A percentile compares a stretch with the other conserved stretches of the same genome.
Conservation (phyloP, 768 basidiomycete species). For the Leucocoprinus birnbaumii region DNA sequence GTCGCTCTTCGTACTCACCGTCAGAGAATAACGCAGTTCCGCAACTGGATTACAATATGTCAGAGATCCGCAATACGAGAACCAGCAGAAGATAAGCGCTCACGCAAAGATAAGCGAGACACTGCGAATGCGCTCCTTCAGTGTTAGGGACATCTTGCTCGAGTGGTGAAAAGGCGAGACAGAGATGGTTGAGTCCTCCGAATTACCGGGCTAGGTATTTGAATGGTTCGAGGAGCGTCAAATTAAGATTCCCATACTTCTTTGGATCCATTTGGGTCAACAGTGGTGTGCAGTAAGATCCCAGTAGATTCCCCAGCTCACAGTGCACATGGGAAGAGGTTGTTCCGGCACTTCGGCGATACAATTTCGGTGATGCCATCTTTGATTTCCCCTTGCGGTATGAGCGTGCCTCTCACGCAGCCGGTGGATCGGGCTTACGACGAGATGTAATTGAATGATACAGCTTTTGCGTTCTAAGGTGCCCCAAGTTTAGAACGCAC, state of each 20-base stretch:
- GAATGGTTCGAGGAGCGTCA: neutral
- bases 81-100: too few relatives aligned
- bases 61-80: too few relatives aligned
- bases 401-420: too few relatives aligned
- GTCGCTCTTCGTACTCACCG: slow-evolving; percentile 37
- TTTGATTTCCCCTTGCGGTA: neutral
- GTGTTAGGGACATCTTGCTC: slow-evolving; percentile 13
- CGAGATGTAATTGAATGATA: neutral
- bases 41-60: slow-evolving; percentile 43
- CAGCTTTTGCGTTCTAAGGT: neutral
- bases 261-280: neutral
- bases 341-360: neutral
- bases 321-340: neutral
- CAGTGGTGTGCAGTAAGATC: neutral
- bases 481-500: slow-evolving; percentile 6
- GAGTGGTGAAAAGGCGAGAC: neutral
- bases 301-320: neutral
- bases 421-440: neutral
- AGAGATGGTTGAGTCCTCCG: neutral
- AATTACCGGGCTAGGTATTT: neutral
- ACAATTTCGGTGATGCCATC: slow-evolving; percentile 5
- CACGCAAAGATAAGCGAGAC: slow-evolving; percentile 88
- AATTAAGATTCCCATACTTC: neutral
- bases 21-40: slow-evolving; percentile 89
- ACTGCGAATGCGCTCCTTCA: slow-evolving; percentile 39